Evolutionary conservation across 495 filamentous ascomycete species (phyloP), one percentile per base, ranked within the genome.

Genomic region (Pyronema domesticum): DNA sequence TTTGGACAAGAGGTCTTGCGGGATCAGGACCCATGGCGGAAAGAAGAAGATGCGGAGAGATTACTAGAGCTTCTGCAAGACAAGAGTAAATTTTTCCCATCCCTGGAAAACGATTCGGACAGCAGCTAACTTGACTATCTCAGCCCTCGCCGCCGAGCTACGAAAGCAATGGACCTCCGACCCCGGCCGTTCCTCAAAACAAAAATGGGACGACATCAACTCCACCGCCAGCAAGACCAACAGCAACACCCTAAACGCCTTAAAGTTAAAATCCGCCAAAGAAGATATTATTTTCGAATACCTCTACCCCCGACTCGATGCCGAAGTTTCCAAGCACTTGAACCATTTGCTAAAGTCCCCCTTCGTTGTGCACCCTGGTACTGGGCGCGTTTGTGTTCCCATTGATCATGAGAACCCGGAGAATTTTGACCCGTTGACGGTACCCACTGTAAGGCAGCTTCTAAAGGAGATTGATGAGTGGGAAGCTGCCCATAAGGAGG

Each of bases 301-400:
- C 69, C 94, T 91, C 4, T 98, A 98, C 67, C 93, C 91, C n/a
- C 80, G 91, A 8, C 80, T 98, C 49, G 91, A 98, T 73, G 85
- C 86, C 53, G 87, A 94, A 60, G 91, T 98, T 60, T 86, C 83
- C 62, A 95, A 95, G 71, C 93, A 95, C 64, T 79, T 94, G 66
- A 96, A 93, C 71, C 91, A 98, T 75, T 76, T 98, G 72, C 77
- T 98, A 45, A 98, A 98, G 65, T 85, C 79, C 57, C 91, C 91
- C 3, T 98, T 98, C 60, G 89, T 94, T 54, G 80, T 98, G 34
- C 91, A 98, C 71, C 91, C 91, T 0, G 86, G 85, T 6, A 98
- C 93, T 0, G 93, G 62, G 40, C 71, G 88, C 51, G 82, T 98
- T 17, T 98, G 91, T 70, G 93, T 98, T 46, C 91, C 91, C 9